These are phyloP conservation scores for Ascobolus immersus DNA, from an alignment of 495 filamentous ascomycete genomes.

Conservation along the genomic window DNA sequence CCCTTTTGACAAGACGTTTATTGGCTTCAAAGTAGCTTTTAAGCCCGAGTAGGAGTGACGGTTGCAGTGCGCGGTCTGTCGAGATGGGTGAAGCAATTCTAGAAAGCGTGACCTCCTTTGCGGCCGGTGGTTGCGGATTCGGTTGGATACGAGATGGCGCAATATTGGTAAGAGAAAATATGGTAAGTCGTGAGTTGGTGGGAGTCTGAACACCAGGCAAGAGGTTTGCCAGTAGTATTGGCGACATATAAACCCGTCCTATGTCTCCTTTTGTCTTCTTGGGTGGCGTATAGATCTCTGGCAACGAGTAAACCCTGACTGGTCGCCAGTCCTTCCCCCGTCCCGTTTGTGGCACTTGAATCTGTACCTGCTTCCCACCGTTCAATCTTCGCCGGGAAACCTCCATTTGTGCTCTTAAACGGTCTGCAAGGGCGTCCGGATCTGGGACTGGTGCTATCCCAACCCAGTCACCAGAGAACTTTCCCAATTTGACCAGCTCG, in stretches of 20 bases:
- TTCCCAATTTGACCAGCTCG: constrained; percentile 63
- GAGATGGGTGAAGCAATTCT: constrained; percentile 74
- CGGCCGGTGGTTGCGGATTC: constrained; percentile 44
- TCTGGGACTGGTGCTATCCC: constrained; percentile 42
- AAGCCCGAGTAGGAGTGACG: constrained; percentile 53
- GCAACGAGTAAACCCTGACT: constrained; percentile 64
- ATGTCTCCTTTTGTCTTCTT: constrained; percentile 12
- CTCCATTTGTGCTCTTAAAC: constrained; percentile 13
- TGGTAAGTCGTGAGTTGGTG: constrained; percentile 29
- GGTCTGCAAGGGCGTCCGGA: constrained; percentile 14
- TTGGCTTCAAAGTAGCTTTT: constrained; percentile 67
- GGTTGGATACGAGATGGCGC: constrained; percentile 20
- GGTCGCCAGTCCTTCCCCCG: constrained; percentile 34
- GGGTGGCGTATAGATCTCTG: constrained; percentile 29
- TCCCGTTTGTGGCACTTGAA: constrained; percentile 5
- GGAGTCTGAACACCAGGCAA: constrained; percentile 5
- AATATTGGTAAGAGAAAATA: constrained; percentile 46
- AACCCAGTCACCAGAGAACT: constrained; percentile 98
- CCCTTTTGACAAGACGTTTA: constrained; percentile 50
- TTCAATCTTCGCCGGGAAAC: constrained; percentile 28
- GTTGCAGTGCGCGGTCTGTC: constrained; percentile 59
- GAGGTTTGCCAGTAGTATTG: constrained; percentile 63
- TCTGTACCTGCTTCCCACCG: constrained; percentile 21
- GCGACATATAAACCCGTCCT: constrained; percentile 44
- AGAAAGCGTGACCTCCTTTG: constrained; percentile 72